Conservation (phyloP, 192 early-diverging fungal species). For the Backusella tarrabulga region DNA sequence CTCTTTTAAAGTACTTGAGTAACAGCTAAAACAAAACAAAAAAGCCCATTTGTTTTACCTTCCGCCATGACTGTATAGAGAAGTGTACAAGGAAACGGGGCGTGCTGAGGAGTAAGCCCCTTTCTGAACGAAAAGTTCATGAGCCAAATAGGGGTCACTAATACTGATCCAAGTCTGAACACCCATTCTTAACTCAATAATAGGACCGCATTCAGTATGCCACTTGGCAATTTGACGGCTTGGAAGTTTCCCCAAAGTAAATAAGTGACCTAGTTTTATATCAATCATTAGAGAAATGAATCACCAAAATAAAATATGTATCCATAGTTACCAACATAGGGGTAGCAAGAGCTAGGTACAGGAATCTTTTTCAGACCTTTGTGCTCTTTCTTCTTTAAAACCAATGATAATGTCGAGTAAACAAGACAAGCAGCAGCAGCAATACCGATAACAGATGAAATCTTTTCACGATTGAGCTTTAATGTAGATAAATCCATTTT, state of each 20-base stretch:
- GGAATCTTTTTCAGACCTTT: not conserved
- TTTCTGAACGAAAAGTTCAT: not conserved
- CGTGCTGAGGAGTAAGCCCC: not conserved
- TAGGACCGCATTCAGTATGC: not conserved
- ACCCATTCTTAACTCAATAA: not conserved
- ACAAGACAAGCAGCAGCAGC: not conserved
- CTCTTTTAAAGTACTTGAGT: not conserved
- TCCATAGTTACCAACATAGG: not conserved
- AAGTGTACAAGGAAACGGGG: not conserved
- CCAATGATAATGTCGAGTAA: not conserved
- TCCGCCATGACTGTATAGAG: not conserved
- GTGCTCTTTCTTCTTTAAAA: not conserved
- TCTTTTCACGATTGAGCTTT: not conserved
- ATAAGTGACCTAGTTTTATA: not conserved
- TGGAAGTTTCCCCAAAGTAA: not conserved
- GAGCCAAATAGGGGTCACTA: conserved; percentile 2
- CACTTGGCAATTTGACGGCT: not conserved
- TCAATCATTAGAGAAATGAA: not conserved
- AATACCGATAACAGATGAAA: not conserved
- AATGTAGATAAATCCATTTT: not conserved
- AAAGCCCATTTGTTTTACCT: not conserved
- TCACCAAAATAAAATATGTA: not conserved
- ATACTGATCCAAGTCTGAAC: not conserved
- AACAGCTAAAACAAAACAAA: not conserved
- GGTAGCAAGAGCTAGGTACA: not conserved